Percentiles rank a stretch among this genome's conserved stretches.
phyloP scores from a whole-genome alignment of 2,329 filamentous ascomycete genomes.

The Penicillium brasilianum region DNA sequence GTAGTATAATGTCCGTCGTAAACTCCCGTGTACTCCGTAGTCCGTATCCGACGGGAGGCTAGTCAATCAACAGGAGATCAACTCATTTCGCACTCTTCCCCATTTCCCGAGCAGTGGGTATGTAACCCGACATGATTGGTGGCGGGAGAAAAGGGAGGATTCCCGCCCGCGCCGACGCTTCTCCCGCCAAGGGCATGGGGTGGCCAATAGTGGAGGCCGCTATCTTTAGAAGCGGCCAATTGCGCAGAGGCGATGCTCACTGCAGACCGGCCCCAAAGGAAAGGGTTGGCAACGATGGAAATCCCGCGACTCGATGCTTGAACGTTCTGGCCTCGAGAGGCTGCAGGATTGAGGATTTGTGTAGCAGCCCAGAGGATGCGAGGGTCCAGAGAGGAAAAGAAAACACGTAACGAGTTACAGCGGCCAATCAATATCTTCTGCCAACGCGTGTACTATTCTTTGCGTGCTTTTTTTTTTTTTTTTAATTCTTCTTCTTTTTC shows the following conservation, averaged over 20 bases:
- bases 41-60: neutral
- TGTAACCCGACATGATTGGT: conserved; percentile 22
- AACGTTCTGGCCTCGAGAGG: conserved; percentile 13
- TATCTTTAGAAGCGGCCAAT: conserved; percentile 38
- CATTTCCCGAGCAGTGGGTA: conserved; percentile 22
- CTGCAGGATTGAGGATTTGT: neutral
- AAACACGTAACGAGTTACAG: neutral
- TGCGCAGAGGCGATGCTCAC: conserved; percentile 14
- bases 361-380: no score
- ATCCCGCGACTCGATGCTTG: conserved; percentile 4
- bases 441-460: neutral
- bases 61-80: neutral
- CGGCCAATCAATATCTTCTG: neutral
- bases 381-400: neutral
- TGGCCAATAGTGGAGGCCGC: conserved; percentile 20
- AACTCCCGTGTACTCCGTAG: conserved; percentile 5
- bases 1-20: neutral
- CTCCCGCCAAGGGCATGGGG: conserved; percentile 19
- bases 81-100: conserved; percentile 3
- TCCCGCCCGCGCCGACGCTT: conserved; percentile 21
- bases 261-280: conserved; percentile 11
- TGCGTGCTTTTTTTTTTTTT: neutral
- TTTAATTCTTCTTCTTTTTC: no score
- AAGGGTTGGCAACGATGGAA: conserved; percentile 13
- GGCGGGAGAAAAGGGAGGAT: conserved; percentile 14